These are phyloP conservation scores for Chaetomium strumarium DNA, from an alignment of 2,329 filamentous ascomycete genomes.

Conservation along the genomic window DNA sequence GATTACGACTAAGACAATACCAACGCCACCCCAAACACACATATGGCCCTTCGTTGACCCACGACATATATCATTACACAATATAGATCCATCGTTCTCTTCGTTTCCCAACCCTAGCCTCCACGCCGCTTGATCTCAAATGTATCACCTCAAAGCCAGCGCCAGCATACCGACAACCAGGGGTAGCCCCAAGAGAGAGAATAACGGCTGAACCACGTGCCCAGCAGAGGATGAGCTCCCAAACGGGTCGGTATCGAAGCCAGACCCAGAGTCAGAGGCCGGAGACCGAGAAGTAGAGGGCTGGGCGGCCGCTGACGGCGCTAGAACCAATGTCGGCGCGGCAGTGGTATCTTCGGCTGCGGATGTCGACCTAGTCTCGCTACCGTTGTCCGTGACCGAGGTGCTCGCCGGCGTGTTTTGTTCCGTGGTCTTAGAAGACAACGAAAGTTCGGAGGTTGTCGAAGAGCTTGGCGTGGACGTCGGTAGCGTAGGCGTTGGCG, in stretches of 20 bases:
- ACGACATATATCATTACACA: no score
- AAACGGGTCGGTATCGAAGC: constrained; percentile 26
- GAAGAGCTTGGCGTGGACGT: background rate
- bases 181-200: constrained; percentile 7
- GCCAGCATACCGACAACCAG: background rate
- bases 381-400: background rate
- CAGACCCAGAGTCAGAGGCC: constrained; percentile 15
- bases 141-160: constrained; percentile 8
- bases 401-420: background rate
- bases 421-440: background rate
- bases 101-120: no score
- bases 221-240: constrained; percentile 17
- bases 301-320: constrained; percentile 1
- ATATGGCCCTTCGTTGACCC: no score
- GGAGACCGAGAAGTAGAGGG: constrained; percentile 1
- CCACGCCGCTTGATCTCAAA: no score
- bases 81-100: no score
- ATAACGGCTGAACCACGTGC: background rate
- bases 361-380: background rate
- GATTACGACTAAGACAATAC: no score
- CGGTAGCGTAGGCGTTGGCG: background rate
- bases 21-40: no score
- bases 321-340: background rate
- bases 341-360: background rate
- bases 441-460: background rate